Evolutionary conservation across 139 green algal species (phyloP), one percentile per base, ranked within the genome.

Genomic region (Yamagishiella unicocca): DNA sequence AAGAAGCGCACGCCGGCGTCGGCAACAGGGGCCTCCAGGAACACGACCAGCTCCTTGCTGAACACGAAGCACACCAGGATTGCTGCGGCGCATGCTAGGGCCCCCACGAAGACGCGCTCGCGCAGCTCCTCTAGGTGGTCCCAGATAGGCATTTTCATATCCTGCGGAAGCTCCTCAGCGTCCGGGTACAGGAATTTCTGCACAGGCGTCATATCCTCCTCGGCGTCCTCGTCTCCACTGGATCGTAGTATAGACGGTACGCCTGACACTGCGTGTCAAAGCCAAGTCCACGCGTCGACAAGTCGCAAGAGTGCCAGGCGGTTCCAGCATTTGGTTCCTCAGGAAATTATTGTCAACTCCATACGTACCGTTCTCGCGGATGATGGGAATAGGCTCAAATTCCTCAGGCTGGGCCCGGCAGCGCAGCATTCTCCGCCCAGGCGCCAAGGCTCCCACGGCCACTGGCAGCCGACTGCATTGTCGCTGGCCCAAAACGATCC

Each of bases 11-110:
- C 98, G 19, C 98, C 98, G 31, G 98, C 88, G 27, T 93, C 90
- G 21, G 94, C 95, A 42, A 99, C 98, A 0, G 98, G 98, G 9
- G 95, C 96, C 90, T 99, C 98, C 79, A 99, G 91, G 78, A 99
- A 99, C 21, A 98, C 88, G 21, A 99, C 94, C 31, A 99, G 93
- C 46, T 99, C 95, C 83, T 94, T 95, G 84, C 74, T 91, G 89
- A 96, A 98, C 62, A 75, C 88, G 88, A 99, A 99, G 92, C 98
- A 99, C 3, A 90, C 89, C 29, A 95, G 71, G 33, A 99, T 96
- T 4, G 94, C 91, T 0, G 90, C 81, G 12, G 37, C 91, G 25
- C 93, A 90, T 0, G 96, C 96, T 2, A 97, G 78, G 5, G 64
- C 89, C 2, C 86, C 93, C 24, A 98, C 90, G 27, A 98, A 61